Percentiles rank a stretch among this genome's conserved stretches.
Evolutionary conservation across 331 rosid species (phyloP).

Genomic region (Quercus phellos): DNA sequence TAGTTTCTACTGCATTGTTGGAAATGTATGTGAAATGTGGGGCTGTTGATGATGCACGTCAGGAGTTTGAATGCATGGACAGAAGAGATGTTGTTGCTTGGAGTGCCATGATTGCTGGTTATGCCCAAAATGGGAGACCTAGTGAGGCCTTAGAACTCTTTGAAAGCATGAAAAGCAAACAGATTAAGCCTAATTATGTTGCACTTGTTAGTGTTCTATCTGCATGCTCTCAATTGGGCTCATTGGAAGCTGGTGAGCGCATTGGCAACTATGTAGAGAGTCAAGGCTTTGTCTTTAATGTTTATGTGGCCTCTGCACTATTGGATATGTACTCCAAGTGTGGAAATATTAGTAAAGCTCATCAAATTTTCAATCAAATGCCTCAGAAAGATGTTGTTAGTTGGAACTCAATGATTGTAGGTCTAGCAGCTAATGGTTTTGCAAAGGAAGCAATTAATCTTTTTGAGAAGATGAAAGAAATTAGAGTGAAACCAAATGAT

Average conservation of each 20-base stretch:
- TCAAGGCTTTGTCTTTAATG: background rate
- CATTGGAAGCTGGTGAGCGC: background rate
- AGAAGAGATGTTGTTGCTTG: background rate
- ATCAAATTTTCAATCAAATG: background rate
- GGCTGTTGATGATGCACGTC: background rate
- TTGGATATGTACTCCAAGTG: background rate
- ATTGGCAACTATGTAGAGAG: background rate
- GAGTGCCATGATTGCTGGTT: slow-evolving; percentile 3
- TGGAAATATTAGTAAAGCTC: background rate
- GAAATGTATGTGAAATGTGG: slow-evolving; percentile 4
- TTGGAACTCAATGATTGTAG: background rate
- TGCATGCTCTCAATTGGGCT: slow-evolving; percentile 1
- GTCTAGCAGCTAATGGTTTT: slow-evolving; percentile 7
- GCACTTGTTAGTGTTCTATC: background rate
- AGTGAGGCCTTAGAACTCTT: background rate
- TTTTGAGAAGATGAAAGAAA: background rate
- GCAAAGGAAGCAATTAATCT: background rate
- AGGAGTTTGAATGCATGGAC: background rate
- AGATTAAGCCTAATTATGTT: background rate
- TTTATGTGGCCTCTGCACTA: background rate
- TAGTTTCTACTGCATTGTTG: background rate
- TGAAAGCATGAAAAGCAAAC: background rate
- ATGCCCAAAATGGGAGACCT: background rate
- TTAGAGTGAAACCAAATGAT: background rate
- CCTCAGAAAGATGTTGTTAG: slow-evolving; percentile 2